Evolutionary conservation across 768 basidiomycete species (phyloP), one percentile per base, ranked within the genome.

Genomic region (Podaxis rugospora): DNA sequence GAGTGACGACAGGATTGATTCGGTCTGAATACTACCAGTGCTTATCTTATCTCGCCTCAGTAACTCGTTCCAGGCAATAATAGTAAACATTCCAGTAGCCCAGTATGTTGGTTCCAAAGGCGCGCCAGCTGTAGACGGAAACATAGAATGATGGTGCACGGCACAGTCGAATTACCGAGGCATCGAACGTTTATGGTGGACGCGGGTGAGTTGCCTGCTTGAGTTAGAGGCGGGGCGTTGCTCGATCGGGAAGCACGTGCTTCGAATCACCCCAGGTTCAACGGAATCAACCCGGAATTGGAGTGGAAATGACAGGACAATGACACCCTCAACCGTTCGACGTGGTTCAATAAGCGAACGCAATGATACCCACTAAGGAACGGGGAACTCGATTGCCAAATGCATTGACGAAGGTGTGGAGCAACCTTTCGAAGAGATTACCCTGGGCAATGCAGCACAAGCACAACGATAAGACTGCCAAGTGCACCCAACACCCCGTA

Each of bases 41-140:
- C 59, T 37, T 49, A 55, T 49, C 59, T 54, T 61, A 61, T 61
- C 59, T 51, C 57, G 44, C 47, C 36, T 55, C 49, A 49, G 37
- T 49, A 51, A 51, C 50, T 35, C 58, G 59, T 46, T 46, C 28
- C 59, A 53, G 52, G 50, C 40, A 53, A 60, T 16, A 47, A 60
- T 53, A 27, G 25, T 27, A 46, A 21, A n/a, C 44, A 53, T 35
- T 21, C 28, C 42, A 16, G 32, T 60, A 40, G 10, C 50, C 44
- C 46, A 32, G 32, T 25, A 37, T n/a, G 52, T 10, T 21, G n/a
- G 40, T 28, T 28, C 39, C 40, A 28, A 27, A 13, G 50, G 10
- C 13, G 7, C 36, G 2, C 25, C 50, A 13, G 37, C 32, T 25
- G 32, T 13, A 47, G 1, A 32, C 32, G 9, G 32, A 32, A 32